Evolutionary conservation across 805 yeast species (phyloP).

Genomic region (Yarrowia yakushimensis): DNA sequence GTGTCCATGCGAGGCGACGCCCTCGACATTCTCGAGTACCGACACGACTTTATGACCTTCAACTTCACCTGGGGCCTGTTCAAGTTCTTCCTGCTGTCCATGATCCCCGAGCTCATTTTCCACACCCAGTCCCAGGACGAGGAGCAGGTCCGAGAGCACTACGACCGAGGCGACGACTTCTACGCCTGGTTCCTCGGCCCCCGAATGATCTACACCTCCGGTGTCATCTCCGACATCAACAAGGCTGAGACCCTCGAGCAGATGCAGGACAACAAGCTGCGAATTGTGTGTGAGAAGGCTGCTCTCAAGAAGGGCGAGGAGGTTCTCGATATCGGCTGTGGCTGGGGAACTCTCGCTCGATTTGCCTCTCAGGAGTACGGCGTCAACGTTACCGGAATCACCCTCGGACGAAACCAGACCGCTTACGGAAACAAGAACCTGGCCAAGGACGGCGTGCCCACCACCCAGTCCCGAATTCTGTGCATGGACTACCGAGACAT

Average conservation of each 20-base stretch:
- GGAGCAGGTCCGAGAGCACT: constrained; percentile 93
- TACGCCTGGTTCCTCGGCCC: constrained; percentile 93
- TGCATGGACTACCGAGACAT: constrained; percentile 90
- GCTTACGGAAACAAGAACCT: constrained; percentile 78
- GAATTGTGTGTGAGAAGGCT: constrained; percentile 82
- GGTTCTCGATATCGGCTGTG: constrained; percentile 85
- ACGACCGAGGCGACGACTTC: constrained; percentile 94
- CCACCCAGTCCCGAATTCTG: constrained; percentile 68
- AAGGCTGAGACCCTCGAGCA: constrained; percentile 64
- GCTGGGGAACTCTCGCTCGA: constrained; percentile 92
- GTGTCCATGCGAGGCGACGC: constrained; percentile 86
- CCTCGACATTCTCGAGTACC: constrained; percentile 75
- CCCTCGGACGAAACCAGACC: constrained; percentile 88
- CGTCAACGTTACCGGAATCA: constrained; percentile 83
- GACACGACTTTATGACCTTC: constrained; percentile 89
- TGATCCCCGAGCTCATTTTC: constrained; percentile 90
- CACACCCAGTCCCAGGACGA: constrained; percentile 93
- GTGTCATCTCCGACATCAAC: constrained; percentile 69
- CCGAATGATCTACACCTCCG: constrained; percentile 90
- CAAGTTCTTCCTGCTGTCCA: constrained; percentile 76
- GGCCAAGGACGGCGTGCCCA: constrained; percentile 60
- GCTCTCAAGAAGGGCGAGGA: constrained; percentile 67
- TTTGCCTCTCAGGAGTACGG: constrained; percentile 79
- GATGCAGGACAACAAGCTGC: constrained; percentile 85
- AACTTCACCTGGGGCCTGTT: constrained; percentile 71